Evolutionary conservation across 768 basidiomycete genomes (phyloP), one percentile per base, ranked within the genome.

Genomic region (Agaricus sinodeliciosus): DNA sequence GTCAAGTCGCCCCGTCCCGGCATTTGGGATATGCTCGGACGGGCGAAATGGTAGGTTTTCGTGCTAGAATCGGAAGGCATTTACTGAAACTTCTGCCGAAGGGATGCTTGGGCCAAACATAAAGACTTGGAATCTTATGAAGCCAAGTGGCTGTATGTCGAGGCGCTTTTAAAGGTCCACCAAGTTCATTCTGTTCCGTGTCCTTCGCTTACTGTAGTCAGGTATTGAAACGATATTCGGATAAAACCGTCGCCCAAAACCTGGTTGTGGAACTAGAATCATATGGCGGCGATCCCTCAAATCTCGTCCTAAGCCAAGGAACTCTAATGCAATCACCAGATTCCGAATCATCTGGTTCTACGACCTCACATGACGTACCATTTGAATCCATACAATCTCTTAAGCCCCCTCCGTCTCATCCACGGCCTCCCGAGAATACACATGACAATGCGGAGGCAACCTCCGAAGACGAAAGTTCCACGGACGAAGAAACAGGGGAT

Each of bases 81-180:
- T 25, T 50, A 28, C 36, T 60, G 22, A 27, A 31, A 60, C 37
- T 35, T 53, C 22, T 15, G 49, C 18, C 22, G 11, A 48, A 94
- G 92, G 91, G 93, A 94, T 71, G 90, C 90, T 41, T 97, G 94
- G 94, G 85, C 87, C 43, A 95, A 94, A 65, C 91, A 94, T 64
- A 87, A 84, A 59, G 91, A 93, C 57, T 64, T 94, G 37, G 81
- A 85, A 57, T 64, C 78, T 19, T 77, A 77, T 49, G 88, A 94
- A 62, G 93, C 94, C 2, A 94, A 92, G 69, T 85, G 84, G 78
- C 67, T 85, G 15, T 97, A 97, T 69, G 91, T 95, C 2, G 89
- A 92, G 50, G 87, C 90, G 9, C 66, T 97, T 41, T 67, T 94
- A 37, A 90, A 89, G 77, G 94, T 87, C 48, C 13, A 44, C 28